Conservation (phyloP, 1,284 basidiomycete genomes). For the Malassezia sympodialis region DNA sequence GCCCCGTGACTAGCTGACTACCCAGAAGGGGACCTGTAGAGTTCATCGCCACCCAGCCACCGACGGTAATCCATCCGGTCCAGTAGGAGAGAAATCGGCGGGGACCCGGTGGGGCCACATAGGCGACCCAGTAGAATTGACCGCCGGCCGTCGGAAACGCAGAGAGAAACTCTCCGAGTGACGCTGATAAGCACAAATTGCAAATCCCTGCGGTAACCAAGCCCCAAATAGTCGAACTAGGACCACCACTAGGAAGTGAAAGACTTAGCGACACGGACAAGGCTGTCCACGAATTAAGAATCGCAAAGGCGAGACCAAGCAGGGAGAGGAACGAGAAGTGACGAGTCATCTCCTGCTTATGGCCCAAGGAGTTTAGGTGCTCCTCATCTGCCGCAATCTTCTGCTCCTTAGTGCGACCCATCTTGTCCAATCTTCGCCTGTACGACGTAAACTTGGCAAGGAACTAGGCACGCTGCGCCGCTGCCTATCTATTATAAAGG, state of each 20-base stretch:
- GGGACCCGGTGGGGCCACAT: constrained; percentile 37
- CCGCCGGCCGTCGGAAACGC: constrained; percentile 42
- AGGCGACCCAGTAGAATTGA: constrained; percentile 49
- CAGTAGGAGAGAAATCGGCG: constrained; percentile 37
- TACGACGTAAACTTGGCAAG: too few relatives aligned
- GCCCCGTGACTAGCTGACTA: constrained; percentile 47
- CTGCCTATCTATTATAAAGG: too few relatives aligned
- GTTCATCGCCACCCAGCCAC: constrained; percentile 49
- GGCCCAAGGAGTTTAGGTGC: not conserved
- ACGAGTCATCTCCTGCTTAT: constrained; percentile 1
- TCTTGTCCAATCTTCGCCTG: not conserved
- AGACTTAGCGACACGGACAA: constrained; percentile 38
- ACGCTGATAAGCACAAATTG: constrained; percentile 6
- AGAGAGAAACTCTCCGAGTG: constrained; percentile 17
- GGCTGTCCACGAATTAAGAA: constrained; percentile 8
- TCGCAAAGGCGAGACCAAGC: constrained; percentile 13
- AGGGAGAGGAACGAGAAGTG: constrained; percentile 11
- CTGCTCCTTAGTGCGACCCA: not conserved
- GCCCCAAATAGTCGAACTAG: constrained; percentile 8
- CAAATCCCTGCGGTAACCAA: constrained; percentile 1
- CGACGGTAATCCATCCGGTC: constrained; percentile 30
- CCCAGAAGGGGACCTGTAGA: constrained; percentile 37
- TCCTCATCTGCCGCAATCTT: not conserved
- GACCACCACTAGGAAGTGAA: constrained; percentile 11
- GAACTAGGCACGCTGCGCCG: too few relatives aligned